Evolutionary conservation across 2,329 filamentous ascomycete genomes (phyloP), one percentile per base, ranked within the genome.

Genomic region (Monilinia aucupariae): DNA sequence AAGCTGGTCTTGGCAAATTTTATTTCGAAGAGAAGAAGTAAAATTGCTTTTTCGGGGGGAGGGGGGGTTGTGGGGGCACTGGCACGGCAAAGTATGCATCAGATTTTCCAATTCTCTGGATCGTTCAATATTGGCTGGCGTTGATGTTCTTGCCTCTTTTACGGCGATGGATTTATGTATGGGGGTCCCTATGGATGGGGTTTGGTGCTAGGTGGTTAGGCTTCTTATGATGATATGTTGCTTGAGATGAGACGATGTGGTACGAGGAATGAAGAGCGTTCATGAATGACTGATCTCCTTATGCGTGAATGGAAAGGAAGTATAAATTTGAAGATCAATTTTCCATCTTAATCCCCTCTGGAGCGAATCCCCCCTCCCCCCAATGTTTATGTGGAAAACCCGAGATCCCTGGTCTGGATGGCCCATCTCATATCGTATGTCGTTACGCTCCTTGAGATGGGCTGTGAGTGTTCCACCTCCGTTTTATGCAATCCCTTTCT

Each of bases 11-110:
- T 59, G 84, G 84, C 17, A 81, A 80, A 66, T 85, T 86, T 68
- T 84, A 83, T 67, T 87, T 86, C 69, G 85, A 87, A 71, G 78
- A 80, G 15, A 77, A 78, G 66, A 72, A 73, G 56, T 73, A 68
- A 63, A 59, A 30, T 30, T 30, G 27, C 27, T 30, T 30, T 30
- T 30, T 30, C 6, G 17, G 53, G 17, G 8, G 9, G 22, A 27
- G 25, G 8, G 9, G 13, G 12, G 22, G 22, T 47, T 17, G 0
- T 6, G 20, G 12, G 39, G 7, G 10, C 3, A 13, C 9, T 4
- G n/a, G n/a, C n/a, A 8, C 2, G 39, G 12, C 1, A 8, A 1
- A 20, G n/a, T 7, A 15, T 30, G 37, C 22, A 30, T 41, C 20
- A 2, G 22, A 37, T 17, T 8, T 20, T 20, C n/a, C 41, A 32